Percentiles rank a stretch among this genome's conserved stretches.
phyloP scores from a whole-genome alignment of 192 early-diverging fungal species.

The Backusella psychrophila region DNA sequence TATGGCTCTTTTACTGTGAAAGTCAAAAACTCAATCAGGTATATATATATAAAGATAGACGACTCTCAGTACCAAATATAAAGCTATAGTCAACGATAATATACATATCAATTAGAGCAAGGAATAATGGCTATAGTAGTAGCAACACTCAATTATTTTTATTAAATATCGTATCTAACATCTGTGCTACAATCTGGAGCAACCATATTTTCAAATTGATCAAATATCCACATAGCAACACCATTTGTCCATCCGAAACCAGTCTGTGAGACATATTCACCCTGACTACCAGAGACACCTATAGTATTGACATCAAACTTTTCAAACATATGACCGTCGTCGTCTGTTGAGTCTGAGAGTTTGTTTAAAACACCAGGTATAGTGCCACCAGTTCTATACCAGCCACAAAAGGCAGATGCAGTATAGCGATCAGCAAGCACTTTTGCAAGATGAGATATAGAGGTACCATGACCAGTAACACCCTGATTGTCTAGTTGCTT shows the following conservation, averaged over 20 bases:
- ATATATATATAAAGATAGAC: too few species aligned
- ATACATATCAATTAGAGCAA: not conserved
- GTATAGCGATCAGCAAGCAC: slow-evolving; percentile 52
- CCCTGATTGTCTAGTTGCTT: not conserved
- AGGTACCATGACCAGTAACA: not conserved
- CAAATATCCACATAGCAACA: slow-evolving; percentile 60
- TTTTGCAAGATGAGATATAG: not conserved
- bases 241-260: slow-evolving; percentile 85
- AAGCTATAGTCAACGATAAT: not conserved
- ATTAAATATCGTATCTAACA: not conserved
- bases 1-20: too few species aligned
- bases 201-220: slow-evolving; percentile 29
- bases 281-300: slow-evolving; percentile 53
- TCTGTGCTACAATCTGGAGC: slow-evolving; percentile 25
- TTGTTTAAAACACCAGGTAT: slow-evolving; percentile 47
- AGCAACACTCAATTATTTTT: too few species aligned
- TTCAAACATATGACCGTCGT: slow-evolving; percentile 74
- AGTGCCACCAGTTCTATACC: slow-evolving; percentile 66
- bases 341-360: slow-evolving; percentile 29
- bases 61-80: not conserved
- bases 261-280: slow-evolving; percentile 67
- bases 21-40: too few species aligned
- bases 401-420: slow-evolving; percentile 60
- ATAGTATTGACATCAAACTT: slow-evolving; percentile 60
- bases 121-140: too few species aligned